A percentile compares a stretch with the other conserved stretches of the same genome.
Evolutionary conservation across 31 red algal genomes (phyloP).

Genomic region (Endocladia muricata): DNA sequence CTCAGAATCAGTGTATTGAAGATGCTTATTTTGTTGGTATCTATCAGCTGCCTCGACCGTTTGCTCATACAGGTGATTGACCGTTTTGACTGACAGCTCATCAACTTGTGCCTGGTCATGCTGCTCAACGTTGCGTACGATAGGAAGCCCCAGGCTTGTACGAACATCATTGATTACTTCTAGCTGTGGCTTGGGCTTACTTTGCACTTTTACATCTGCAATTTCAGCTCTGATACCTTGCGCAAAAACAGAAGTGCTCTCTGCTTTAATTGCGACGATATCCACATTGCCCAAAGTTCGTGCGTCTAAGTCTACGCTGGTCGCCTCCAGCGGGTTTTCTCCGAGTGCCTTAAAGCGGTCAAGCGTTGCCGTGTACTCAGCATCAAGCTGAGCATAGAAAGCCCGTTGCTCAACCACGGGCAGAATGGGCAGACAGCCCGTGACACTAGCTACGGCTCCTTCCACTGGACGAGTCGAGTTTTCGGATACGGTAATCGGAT

Average conservation of each 20-base stretch:
- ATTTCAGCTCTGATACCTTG: no score
- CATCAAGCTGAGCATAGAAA: not conserved
- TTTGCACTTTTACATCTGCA: no score
- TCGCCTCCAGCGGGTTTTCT: not conserved
- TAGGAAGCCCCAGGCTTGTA: no score
- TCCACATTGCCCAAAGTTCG: not conserved
- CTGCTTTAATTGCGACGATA: not conserved
- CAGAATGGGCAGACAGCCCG: conserved; percentile 1
- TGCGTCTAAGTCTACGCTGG: not conserved
- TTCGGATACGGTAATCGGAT: not conserved
- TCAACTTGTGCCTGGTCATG: no score
- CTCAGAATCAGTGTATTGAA: no score
- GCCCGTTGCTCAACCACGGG: not conserved
- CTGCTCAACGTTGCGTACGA: no score
- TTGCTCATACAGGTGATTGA: no score
- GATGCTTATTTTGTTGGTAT: no score
- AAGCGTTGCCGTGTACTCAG: not conserved
- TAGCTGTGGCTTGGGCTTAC: no score
- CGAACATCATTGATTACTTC: no score
- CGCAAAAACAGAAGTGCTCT: not conserved
- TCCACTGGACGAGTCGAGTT: not conserved
- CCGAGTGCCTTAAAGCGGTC: not conserved
- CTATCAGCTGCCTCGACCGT: no score
- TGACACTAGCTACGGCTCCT: not conserved
- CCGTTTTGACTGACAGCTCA: no score